Conservation (phyloP, 805 yeast species). For the Candida yuanshanica region DNA sequence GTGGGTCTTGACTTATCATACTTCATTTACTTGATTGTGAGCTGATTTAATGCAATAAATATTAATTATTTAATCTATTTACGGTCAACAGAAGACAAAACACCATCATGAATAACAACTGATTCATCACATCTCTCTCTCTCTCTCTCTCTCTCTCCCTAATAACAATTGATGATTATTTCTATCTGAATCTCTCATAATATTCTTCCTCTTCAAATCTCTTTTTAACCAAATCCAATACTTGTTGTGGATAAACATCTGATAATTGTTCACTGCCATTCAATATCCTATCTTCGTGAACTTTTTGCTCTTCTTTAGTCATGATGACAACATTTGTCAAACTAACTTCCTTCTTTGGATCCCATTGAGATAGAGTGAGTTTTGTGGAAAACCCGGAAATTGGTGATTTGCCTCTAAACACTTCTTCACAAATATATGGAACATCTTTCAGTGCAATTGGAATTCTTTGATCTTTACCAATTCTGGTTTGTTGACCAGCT, state of each 20-base stretch:
- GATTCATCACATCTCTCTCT: background rate
- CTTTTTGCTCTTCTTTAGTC: constrained; percentile 81
- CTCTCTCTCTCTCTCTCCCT: background rate
- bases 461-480: constrained; percentile 71
- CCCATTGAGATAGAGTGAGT: constrained; percentile 82
- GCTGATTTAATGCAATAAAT: background rate
- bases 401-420: constrained; percentile 88
- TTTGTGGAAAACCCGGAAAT: constrained; percentile 78
- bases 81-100: background rate
- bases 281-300: constrained; percentile 73
- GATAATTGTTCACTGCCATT: constrained; percentile 57
- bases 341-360: constrained; percentile 54
- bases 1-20: too few relatives aligned
- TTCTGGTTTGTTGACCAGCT: constrained; percentile 81
- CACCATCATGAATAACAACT: background rate
- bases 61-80: background rate
- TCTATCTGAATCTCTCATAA: constrained; percentile 52
- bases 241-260: constrained; percentile 60
- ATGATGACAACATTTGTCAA: constrained; percentile 78
- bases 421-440: constrained; percentile 82
- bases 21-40: background rate
- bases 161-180: too few relatives aligned
- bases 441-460: constrained; percentile 70
- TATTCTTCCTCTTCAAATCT: constrained; percentile 73
- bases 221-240: constrained; percentile 47